Evolutionary conservation across 768 basidiomycete genomes (phyloP).

Genomic region (Obba rivulosa): DNA sequence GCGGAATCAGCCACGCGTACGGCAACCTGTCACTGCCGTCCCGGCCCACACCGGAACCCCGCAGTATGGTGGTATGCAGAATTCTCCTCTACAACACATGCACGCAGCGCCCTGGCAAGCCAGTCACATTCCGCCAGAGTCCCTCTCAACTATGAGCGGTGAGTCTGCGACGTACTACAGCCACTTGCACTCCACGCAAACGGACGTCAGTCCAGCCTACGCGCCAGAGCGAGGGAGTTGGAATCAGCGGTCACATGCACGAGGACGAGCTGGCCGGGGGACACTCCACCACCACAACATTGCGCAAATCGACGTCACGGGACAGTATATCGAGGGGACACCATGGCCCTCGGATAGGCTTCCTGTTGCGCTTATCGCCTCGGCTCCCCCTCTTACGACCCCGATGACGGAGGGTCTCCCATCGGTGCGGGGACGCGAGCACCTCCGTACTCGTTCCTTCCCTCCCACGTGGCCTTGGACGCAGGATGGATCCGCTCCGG

Average conservation of each 20-base stretch:
- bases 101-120: background rate
- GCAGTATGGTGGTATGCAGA: background rate
- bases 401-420: constrained; percentile 15
- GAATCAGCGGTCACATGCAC: background rate
- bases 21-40: constrained; percentile 1
- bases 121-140: background rate
- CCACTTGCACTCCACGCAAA: background rate
- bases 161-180: background rate
- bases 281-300: background rate
- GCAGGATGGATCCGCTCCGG: background rate
- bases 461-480: constrained; percentile 14
- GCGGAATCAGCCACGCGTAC: background rate
- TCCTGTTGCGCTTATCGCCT: constrained; percentile 14
- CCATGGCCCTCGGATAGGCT: constrained; percentile 10
- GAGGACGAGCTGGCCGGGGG: background rate
- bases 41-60: background rate
- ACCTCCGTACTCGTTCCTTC: constrained; percentile 18
- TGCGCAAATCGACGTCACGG: background rate
- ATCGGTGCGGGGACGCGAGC: constrained; percentile 17
- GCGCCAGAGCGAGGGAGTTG: constrained; percentile 1
- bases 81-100: background rate
- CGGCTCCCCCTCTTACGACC: constrained; percentile 16
- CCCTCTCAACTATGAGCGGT: background rate
- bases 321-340: constrained; percentile 13
- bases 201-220: background rate